Base-by-base conservation (phyloP, 1,284 basidiomycete genomes). In the Macrocybe sp. region DNA sequence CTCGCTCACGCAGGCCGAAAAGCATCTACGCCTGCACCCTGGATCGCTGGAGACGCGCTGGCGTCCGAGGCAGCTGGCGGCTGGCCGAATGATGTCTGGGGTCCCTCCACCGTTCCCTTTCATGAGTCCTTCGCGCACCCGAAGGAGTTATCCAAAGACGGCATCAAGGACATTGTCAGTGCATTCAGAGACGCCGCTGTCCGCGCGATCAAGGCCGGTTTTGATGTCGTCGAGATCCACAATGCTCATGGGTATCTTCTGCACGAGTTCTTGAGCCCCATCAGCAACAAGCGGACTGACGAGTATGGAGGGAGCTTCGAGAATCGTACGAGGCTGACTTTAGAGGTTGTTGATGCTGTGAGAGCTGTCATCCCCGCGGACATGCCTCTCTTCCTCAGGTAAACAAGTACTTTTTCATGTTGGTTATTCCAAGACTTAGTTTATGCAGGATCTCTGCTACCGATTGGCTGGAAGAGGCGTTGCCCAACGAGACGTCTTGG, bases 1-100 rank as follows among this genome's bases (percentile, higher is more conserved):
- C 75, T 94, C 11, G 79, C 79, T 0, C 89, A 93, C 55, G 87
- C 87, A 0, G 89, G 89, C 0, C 72, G 89, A 28, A 93, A 92
- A 65, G 83, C 85, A 0, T 79, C 76, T 4, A 74, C 69, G 0
- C 50, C 69, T 6, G 73, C 80, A 1, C 83, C 84, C 0, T 89
- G 83, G 81, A 64, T 83, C 16, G 64, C 66, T 11, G 54, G 53
- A 51, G 52, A 65, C 44, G 37, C 56, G 6, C 56, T 59, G 9
- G 74, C 75, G 4, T 56, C 66, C n/a, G 71, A 74, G 51, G 72
- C 72, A 30, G 73, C 71, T 14, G 76, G 76, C 22, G 90, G 90
- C 2, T 93, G 89, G 89, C 77, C 82, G 0, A 76, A 88, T 33
- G 64, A 85, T 44, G 66, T 75, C 4, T 67, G 62, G 60, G 85